Base-by-base conservation (phyloP, 176 grass and related monocot genomes). In the Oryza brachyantha region DNA sequence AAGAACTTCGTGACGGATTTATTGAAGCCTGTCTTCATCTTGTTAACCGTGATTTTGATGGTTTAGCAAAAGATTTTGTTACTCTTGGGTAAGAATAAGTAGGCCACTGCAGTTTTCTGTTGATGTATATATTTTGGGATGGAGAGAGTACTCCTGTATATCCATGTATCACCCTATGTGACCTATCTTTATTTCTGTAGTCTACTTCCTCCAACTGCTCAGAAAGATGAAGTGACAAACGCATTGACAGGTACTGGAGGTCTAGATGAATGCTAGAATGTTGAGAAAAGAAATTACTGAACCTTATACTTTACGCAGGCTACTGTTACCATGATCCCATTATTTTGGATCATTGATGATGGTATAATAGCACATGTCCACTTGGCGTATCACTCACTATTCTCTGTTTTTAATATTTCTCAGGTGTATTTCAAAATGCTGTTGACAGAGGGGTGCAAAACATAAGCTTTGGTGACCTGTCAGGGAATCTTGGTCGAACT, bases 1-100 rank as follows among this genome's bases (percentile, higher is more conserved):
- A 97, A 88, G 95, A 97, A 75, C 85, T 97, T 21, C 88, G 85
- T 72, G 95, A 94, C 61, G 95, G 95, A 70, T 97, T 97, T 73
- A 84, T 97, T 80, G 89, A 97, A 92, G 95, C 95, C 69, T 97
- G 95, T 82, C 95, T 97, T 66, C 95, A 97, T 87, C 91, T 97
- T 64, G 95, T 97, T 81, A 97, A 97, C 42, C 92, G 92, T 82
- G 95, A 97, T 87, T 97, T 97, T 83, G 95, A 97, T 94, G 87
- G 87, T 84, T 83, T 97, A 86, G 90, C 95, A 92, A 90, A 97
- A 72, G 95, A 97, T 69, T 97, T 97, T 76, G 61, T 97, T 79
- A 94, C 92, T 25, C 95, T 97, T 85, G 95, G 95, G 95, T 97
- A 92, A 94, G 91, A 62, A 69, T 46, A 72, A 68, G 13, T 41